A percentile compares a stretch with the other conserved stretches of the same genome.
phyloP scores from a whole-genome alignment of 129 eudicot genomes.

The Lactuca sativa region DNA sequence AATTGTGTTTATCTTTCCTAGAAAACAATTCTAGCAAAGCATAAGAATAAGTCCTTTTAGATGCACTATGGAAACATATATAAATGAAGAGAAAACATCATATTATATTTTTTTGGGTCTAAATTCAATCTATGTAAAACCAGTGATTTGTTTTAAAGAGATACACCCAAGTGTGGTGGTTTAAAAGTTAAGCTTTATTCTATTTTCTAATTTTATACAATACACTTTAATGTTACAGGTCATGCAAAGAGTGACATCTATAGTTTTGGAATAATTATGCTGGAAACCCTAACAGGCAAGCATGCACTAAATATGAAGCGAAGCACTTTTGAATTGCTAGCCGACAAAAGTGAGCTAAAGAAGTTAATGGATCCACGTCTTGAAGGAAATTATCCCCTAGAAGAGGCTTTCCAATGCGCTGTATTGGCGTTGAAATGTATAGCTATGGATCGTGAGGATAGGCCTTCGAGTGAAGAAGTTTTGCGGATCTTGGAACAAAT shows the following conservation, averaged over 20 bases:
- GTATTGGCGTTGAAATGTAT: neutral
- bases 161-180: too few species aligned
- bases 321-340: neutral
- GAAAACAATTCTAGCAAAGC: too few species aligned
- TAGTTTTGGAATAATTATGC: conserved; percentile 32
- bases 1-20: too few species aligned
- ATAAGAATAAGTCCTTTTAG: too few species aligned
- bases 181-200: too few species aligned
- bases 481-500: conserved; percentile 5
- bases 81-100: too few species aligned
- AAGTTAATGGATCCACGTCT: conserved; percentile 2
- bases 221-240: neutral
- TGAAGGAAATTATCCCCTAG: neutral
- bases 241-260: conserved; percentile 31
- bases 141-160: too few species aligned
- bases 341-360: neutral
- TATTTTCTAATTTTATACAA: too few species aligned
- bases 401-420: neutral
- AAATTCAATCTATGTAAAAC: too few species aligned
- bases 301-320: neutral
- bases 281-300: conserved; percentile 26
- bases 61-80: too few species aligned
- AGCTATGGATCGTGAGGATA: neutral
- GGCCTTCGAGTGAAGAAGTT: conserved; percentile 6
- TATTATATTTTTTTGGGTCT: too few species aligned